Conservation (phyloP, 495 filamentous ascomycete species). For the Penicillium atrosanguineum region DNA sequence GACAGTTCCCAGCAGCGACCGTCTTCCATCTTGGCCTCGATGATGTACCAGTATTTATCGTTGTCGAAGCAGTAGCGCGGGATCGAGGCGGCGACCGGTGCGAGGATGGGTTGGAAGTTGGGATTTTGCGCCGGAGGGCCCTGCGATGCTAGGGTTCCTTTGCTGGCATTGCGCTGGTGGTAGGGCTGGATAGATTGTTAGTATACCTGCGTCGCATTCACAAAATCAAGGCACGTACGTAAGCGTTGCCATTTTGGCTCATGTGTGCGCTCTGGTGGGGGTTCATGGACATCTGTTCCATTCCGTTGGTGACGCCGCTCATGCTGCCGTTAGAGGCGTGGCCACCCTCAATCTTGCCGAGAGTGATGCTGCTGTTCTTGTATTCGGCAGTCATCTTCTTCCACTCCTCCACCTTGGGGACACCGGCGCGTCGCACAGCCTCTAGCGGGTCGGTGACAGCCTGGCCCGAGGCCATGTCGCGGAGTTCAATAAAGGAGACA, state of each 20-base stretch:
- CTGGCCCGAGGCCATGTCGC: slow-evolving; percentile 86
- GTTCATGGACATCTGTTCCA: slow-evolving; percentile 76
- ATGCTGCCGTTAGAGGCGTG: slow-evolving; percentile 30
- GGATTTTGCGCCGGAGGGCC: slow-evolving; percentile 21
- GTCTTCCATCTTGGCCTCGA: slow-evolving; percentile 88
- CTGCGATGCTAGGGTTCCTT: slow-evolving; percentile 34
- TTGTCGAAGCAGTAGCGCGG: slow-evolving; percentile 95
- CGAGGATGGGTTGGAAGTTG: slow-evolving; percentile 38
- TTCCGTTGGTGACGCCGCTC: slow-evolving; percentile 61
- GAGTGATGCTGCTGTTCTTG: slow-evolving; percentile 96
- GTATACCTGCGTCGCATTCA: background rate
- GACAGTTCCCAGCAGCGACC: slow-evolving; percentile 89
- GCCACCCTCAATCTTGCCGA: slow-evolving; percentile 75
- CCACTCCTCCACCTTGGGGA: slow-evolving; percentile 98
- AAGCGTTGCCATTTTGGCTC: slow-evolving; percentile 47
- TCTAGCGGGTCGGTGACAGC: slow-evolving; percentile 80
- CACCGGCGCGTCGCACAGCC: slow-evolving; percentile 83
- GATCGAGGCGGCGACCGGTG: slow-evolving; percentile 76
- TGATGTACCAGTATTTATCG: slow-evolving; percentile 98
- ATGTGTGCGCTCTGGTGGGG: slow-evolving; percentile 33
- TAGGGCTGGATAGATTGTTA: slow-evolving; percentile 26
- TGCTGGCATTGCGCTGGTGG: slow-evolving; percentile 50
- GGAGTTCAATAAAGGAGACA: slow-evolving; percentile 94
- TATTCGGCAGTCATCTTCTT: slow-evolving; percentile 99
- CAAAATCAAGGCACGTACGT: slow-evolving; percentile 34